phyloP scores from a whole-genome alignment of 306 rosid genomes.

The Phaseolus lunatus region DNA sequence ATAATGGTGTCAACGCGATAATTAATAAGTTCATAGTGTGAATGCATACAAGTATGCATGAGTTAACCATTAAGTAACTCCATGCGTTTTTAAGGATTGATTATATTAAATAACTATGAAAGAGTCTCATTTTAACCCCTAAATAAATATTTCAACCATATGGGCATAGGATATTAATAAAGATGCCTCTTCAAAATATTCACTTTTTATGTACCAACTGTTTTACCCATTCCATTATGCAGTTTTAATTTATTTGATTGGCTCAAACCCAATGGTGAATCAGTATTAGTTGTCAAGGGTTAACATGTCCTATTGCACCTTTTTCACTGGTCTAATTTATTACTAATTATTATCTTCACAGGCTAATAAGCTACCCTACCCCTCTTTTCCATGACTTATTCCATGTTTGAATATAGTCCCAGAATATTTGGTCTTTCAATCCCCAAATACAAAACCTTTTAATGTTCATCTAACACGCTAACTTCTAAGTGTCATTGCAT shows the following conservation, averaged over 20 bases:
- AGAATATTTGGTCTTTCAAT: too few species aligned
- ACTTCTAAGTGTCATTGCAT: too few species aligned
- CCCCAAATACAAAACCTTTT: too few species aligned
- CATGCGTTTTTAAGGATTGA: conserved; percentile 1
- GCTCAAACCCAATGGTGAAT: conserved; percentile 30
- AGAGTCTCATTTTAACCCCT: conserved; percentile 35
- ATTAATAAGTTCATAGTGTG: background rate
- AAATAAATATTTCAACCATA: background rate
- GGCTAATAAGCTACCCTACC: conserved; percentile 23
- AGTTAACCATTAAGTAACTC: conserved; percentile 33
- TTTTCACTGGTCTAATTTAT: background rate
- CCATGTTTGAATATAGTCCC: conserved; percentile 8
- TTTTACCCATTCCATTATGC: conserved; percentile 32
- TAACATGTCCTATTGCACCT: background rate
- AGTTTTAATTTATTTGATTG: conserved; percentile 12
- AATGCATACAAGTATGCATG: background rate
- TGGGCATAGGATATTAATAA: conserved; percentile 36
- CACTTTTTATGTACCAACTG: background rate
- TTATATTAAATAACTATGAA: background rate
- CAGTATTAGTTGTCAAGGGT: conserved; percentile 18
- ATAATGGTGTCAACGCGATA: background rate
- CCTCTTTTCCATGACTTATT: conserved; percentile 28
- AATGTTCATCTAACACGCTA: too few species aligned
- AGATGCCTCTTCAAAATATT: conserved; percentile 45
- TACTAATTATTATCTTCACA: conserved; percentile 3